Conservation (phyloP, 2,329 filamentous ascomycete species). For the Penicillium sp. region DNA sequence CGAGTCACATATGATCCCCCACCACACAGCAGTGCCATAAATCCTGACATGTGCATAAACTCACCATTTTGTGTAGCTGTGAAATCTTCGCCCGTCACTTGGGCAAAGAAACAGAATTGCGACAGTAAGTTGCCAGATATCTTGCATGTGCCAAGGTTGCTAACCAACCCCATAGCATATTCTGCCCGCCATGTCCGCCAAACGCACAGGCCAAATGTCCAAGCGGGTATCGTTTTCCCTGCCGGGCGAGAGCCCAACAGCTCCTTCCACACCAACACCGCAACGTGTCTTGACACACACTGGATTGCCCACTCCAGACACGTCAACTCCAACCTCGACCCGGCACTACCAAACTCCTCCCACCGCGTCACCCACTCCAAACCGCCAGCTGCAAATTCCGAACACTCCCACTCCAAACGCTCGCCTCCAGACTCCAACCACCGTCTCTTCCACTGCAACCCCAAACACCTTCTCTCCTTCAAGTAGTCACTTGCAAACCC, state of each 20-base stretch:
- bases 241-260: background rate
- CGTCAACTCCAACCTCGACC: too few species aligned
- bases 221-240: conserved; percentile 4
- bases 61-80: conserved; percentile 25
- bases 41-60: conserved; percentile 2
- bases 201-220: conserved; percentile 14
- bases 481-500: background rate
- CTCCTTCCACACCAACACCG: background rate
- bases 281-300: background rate
- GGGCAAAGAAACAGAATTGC: background rate
- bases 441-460: background rate
- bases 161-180: conserved; percentile 7
- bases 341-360: background rate
- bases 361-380: background rate
- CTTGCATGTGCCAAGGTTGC: conserved; percentile 3
- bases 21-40: background rate
- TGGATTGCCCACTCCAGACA: background rate
- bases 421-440: background rate
- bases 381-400: background rate
- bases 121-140: conserved; percentile 3
- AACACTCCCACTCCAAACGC: background rate
- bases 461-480: background rate
- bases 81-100: conserved; percentile 3
- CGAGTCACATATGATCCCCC: background rate
- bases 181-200: conserved; percentile 20